Evolutionary conservation across 106 monocot species (phyloP).

Genomic region (Gastrodia elata): DNA sequence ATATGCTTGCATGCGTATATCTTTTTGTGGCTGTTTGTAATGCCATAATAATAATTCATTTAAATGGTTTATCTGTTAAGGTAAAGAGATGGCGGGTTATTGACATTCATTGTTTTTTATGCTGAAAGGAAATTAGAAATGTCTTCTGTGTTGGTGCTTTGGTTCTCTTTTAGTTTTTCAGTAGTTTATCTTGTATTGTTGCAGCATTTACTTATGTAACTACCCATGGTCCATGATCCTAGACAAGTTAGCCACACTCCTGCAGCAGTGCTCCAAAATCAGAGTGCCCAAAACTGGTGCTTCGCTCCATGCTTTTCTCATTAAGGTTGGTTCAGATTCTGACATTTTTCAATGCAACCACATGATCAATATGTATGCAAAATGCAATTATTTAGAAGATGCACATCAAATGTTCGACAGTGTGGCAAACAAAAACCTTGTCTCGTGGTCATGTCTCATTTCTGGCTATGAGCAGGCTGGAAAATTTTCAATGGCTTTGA

Average conservation of each 20-base stretch:
- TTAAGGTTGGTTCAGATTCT: slow-evolving; percentile 21
- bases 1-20: neutral
- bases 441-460: slow-evolving; percentile 52
- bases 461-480: slow-evolving; percentile 38
- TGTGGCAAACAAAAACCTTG: slow-evolving; percentile 33
- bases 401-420: slow-evolving; percentile 32
- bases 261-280: slow-evolving; percentile 33
- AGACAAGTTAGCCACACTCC: slow-evolving; percentile 22
- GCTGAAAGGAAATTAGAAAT: neutral
- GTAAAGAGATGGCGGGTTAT: neutral
- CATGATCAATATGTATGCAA: slow-evolving; percentile 49
- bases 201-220: neutral
- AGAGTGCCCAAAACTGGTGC: slow-evolving; percentile 14
- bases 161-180: neutral
- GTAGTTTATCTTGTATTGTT: neutral
- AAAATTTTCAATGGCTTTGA: slow-evolving; percentile 19
- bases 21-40: neutral
- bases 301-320: slow-evolving; percentile 23
- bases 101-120: neutral
- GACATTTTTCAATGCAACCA: slow-evolving; percentile 48
- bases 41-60: neutral
- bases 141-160: neutral
- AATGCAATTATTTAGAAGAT: slow-evolving; percentile 25
- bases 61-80: neutral
- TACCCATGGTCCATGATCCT: slow-evolving; percentile 18